These are phyloP conservation scores for Botrytis squamosa DNA, from an alignment of 2,329 filamentous ascomycete species.

Conservation along the genomic window DNA sequence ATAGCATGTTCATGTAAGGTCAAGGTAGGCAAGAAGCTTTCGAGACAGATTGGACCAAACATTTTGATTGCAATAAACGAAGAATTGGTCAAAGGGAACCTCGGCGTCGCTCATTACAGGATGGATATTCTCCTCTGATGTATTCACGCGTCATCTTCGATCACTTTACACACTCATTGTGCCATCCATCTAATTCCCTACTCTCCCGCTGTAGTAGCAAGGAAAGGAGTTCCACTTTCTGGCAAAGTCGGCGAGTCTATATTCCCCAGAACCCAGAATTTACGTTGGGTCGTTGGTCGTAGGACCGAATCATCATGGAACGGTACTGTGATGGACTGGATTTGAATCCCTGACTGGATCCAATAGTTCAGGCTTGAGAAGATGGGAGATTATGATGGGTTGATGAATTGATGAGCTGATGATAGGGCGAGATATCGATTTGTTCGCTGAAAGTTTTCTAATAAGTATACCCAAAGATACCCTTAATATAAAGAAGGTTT, in stretches of 20 bases:
- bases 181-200: not conserved
- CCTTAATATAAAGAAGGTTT: constrained; percentile 1
- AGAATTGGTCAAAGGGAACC: constrained; percentile 10
- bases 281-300: constrained; percentile 14
- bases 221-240: not conserved
- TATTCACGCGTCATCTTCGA: constrained; percentile 18
- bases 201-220: constrained; percentile 9
- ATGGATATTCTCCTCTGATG: constrained; percentile 12
- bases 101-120: constrained; percentile 18
- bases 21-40: not conserved
- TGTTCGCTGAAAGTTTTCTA: not conserved
- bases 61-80: not conserved
- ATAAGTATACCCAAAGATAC: constrained; percentile 10
- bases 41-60: not conserved
- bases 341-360: not conserved
- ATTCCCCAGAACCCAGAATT: constrained; percentile 13
- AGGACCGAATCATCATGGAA: constrained; percentile 11
- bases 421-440: constrained; percentile 1
- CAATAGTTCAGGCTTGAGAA: constrained; percentile 10
- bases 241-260: constrained; percentile 8
- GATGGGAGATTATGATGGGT: not conserved
- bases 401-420: not conserved
- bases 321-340: not conserved
- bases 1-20: constrained; percentile 14
- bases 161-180: constrained; percentile 5